phyloP scores from a whole-genome alignment of 345 rosid species.

The Lepidium africanum region DNA sequence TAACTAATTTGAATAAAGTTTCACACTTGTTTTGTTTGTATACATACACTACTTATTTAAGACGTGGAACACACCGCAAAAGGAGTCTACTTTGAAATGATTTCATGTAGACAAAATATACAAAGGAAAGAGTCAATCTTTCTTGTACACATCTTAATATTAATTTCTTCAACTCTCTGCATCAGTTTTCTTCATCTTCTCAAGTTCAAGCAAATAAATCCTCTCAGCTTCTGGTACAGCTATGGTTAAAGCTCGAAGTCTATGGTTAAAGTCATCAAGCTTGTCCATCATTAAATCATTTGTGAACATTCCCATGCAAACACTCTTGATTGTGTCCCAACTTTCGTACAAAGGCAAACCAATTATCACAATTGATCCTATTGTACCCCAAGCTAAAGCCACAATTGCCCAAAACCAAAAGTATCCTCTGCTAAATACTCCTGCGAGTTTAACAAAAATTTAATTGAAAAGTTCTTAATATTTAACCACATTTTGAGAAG shows the following conservation, averaged over 20 bases:
- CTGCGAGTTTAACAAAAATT: background rate
- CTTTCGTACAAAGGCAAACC: constrained; percentile 69
- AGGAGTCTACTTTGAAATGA: background rate
- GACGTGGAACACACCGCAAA: background rate
- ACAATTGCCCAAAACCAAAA: constrained; percentile 87
- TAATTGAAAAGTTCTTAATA: background rate
- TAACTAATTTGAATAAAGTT: too few species aligned
- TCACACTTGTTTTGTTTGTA: background rate
- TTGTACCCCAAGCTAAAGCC: constrained; percentile 81
- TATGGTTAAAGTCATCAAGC: constrained; percentile 51
- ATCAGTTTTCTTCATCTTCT: constrained; percentile 34
- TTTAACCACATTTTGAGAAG: background rate
- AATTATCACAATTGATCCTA: constrained; percentile 62
- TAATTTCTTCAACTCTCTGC: constrained; percentile 3
- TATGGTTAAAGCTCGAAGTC: constrained; percentile 40
- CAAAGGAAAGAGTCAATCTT: background rate
- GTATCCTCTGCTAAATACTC: constrained; percentile 55
- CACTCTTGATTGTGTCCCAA: constrained; percentile 59
- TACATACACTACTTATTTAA: background rate
- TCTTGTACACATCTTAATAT: background rate
- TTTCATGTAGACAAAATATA: constrained; percentile 2
- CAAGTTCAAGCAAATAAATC: constrained; percentile 48
- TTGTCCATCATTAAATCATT: constrained; percentile 59
- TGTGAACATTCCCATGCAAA: constrained; percentile 68
- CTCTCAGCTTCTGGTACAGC: constrained; percentile 72